Conservation (phyloP, 2,329 filamentous ascomycete genomes). For the Alternaria hordeiaustralica region DNA sequence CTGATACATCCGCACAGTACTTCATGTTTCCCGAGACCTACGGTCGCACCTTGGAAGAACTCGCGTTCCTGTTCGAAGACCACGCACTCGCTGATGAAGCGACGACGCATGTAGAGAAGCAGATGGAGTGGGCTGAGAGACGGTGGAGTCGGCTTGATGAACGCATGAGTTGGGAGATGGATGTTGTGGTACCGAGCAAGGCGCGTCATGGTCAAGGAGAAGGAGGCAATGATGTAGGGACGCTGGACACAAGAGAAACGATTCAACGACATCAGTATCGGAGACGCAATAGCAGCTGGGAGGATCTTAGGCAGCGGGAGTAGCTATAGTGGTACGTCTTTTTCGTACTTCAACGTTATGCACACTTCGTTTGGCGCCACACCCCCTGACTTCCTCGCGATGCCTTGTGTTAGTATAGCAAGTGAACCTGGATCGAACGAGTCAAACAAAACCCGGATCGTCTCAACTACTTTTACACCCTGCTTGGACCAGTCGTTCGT, state of each 20-base stretch:
- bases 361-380: not conserved
- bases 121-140: constrained; percentile 30
- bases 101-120: constrained; percentile 37
- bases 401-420: not conserved
- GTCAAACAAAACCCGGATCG: fast-evolving
- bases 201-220: not conserved
- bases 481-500: not conserved
- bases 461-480: not conserved
- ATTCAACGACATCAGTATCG: not conserved
- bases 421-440: not conserved
- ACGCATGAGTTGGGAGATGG: constrained; percentile 22
- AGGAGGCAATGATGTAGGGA: not conserved
- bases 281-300: not conserved
- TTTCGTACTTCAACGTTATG: not conserved
- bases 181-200: constrained; percentile 8
- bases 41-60: constrained; percentile 72
- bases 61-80: constrained; percentile 55
- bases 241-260: not conserved
- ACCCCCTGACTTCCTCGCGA: not conserved
- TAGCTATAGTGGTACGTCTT: not conserved
- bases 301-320: not conserved
- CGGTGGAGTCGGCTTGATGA: constrained; percentile 9
- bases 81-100: constrained; percentile 37
- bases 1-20: constrained; percentile 45
- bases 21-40: constrained; percentile 74